Evolutionary conservation across 2,329 filamentous ascomycete species (phyloP).

Genomic region (Calonectria honghensis): DNA sequence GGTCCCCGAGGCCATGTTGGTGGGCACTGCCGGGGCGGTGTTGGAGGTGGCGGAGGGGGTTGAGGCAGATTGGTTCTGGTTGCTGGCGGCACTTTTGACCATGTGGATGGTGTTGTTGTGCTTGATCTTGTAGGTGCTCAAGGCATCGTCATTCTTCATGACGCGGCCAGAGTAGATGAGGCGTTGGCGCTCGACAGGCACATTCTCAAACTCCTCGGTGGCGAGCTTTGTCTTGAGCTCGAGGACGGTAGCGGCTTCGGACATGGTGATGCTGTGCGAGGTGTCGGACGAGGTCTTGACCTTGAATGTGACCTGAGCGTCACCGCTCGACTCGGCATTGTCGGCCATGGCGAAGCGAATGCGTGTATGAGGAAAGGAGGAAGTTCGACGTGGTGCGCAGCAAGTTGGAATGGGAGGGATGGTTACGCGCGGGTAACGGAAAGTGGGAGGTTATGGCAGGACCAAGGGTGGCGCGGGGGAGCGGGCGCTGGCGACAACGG

Average conservation of each 20-base stretch:
- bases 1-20: constrained; percentile 87
- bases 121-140: constrained; percentile 95
- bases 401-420: constrained; percentile 15
- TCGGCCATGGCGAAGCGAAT: constrained; percentile 75
- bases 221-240: constrained; percentile 95
- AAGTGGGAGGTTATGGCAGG: constrained; percentile 27
- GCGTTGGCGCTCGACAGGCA: constrained; percentile 91
- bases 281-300: constrained; percentile 97
- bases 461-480: constrained; percentile 25
- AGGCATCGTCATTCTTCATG: constrained; percentile 93
- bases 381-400: constrained; percentile 17
- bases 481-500: constrained; percentile 15
- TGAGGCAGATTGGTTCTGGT: constrained; percentile 70
- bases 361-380: constrained; percentile 38
- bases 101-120: constrained; percentile 96
- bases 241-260: constrained; percentile 83
- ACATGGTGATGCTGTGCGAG: constrained; percentile 88
- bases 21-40: constrained; percentile 71
- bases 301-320: constrained; percentile 93
- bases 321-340: constrained; percentile 75
- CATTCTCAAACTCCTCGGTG: constrained; percentile 86
- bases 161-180: constrained; percentile 98
- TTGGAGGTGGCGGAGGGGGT: constrained; percentile 61
- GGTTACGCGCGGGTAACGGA: constrained; percentile 14
- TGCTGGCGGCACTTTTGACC: constrained; percentile 96